Evolutionary conservation across 768 basidiomycete species (phyloP).

Genomic region (Cystofilobasidium capitatum): DNA sequence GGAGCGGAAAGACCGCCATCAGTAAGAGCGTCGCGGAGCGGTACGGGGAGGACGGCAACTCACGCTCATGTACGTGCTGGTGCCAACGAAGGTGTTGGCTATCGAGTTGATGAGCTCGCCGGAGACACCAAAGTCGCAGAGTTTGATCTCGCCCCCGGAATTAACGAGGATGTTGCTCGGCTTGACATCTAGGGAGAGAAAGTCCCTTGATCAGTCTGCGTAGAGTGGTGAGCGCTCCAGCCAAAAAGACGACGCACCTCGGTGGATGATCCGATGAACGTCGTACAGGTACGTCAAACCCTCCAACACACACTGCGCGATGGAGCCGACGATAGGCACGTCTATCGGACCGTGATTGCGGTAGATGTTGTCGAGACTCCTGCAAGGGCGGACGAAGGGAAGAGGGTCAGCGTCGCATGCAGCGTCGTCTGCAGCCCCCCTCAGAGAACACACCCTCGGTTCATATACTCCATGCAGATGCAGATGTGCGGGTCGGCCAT

Average conservation of each 20-base stretch:
- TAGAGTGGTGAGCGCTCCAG: too few species aligned
- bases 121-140: constrained; percentile 97
- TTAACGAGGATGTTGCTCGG: constrained; percentile 96
- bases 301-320: constrained; percentile 88
- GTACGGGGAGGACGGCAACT: constrained; percentile 32
- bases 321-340: constrained; percentile 82
- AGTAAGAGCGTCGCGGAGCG: not conserved
- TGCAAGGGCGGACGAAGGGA: not conserved
- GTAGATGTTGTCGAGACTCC: constrained; percentile 88
- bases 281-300: constrained; percentile 97
- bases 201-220: too few species aligned
- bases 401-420: not conserved
- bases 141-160: constrained; percentile 91
- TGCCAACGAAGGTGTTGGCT: constrained; percentile 97
- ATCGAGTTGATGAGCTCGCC: constrained; percentile 98
- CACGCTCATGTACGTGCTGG: constrained; percentile 99
- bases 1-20: not conserved
- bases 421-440: not conserved
- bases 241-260: constrained; percentile 55
- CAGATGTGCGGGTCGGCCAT: constrained; percentile 95
- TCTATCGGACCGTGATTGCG: constrained; percentile 90
- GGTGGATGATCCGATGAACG: constrained; percentile 91
- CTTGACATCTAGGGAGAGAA: constrained; percentile 68
- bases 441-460: constrained; percentile 41
- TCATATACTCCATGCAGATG: constrained; percentile 85